A percentile compares a stretch with the other conserved stretches of the same genome.
These are phyloP conservation scores for Venustampulla echinocandica DNA, from an alignment of 495 filamentous ascomycete species.

Conservation along the genomic window DNA sequence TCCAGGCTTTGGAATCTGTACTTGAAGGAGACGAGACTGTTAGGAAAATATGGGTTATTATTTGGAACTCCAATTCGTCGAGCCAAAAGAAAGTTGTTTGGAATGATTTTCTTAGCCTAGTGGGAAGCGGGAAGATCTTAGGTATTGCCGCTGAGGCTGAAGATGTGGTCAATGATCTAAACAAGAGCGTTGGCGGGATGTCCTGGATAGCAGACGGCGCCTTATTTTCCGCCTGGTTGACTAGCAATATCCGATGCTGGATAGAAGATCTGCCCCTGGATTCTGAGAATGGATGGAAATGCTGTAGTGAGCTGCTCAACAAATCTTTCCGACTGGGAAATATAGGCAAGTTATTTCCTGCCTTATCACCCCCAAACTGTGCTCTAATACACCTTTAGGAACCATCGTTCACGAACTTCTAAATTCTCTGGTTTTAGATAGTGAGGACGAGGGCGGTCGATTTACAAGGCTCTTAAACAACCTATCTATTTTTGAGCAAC, in stretches of 20 bases:
- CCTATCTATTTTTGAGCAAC: constrained; percentile 49
- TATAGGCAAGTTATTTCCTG: constrained; percentile 44
- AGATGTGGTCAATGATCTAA: constrained; percentile 30
- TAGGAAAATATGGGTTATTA: constrained; percentile 40
- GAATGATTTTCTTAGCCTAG: constrained; percentile 52
- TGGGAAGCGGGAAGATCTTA: constrained; percentile 64
- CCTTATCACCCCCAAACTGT: not conserved
- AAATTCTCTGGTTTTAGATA: constrained; percentile 12
- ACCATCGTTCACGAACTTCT: constrained; percentile 21
- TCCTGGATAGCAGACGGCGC: constrained; percentile 60
- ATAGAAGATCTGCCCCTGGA: constrained; percentile 26
- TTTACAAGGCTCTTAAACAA: constrained; percentile 32
- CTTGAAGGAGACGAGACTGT: constrained; percentile 48
- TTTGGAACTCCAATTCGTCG: constrained; percentile 2
- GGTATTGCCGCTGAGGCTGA: constrained; percentile 70
- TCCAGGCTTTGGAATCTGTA: constrained; percentile 37
- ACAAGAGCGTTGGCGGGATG: constrained; percentile 20
- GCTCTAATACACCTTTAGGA: constrained; percentile 14
- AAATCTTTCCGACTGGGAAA: constrained; percentile 67
- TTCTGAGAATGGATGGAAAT: constrained; percentile 40
- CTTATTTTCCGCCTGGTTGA: constrained; percentile 67
- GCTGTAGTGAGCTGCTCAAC: constrained; percentile 51
- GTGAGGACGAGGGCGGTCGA: constrained; percentile 24
- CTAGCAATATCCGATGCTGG: constrained; percentile 50
- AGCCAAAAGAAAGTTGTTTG: constrained; percentile 43